Evolutionary conservation across 139 green algal genomes (phyloP).

Genomic region (Chlorella ohadii): DNA sequence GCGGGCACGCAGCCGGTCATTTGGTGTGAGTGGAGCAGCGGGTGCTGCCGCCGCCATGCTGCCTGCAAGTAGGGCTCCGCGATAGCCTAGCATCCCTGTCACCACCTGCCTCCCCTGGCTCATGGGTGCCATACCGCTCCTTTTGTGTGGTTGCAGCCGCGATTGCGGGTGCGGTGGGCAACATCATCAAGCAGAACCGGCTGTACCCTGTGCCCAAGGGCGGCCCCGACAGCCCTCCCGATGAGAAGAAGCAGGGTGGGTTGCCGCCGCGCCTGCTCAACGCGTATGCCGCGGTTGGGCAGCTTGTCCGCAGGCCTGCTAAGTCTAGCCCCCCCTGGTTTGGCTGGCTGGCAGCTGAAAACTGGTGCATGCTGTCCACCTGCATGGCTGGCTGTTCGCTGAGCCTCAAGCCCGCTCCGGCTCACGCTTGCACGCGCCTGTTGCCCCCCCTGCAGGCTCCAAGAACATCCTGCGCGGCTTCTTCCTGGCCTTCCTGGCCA

Average conservation of each 20-base stretch:
- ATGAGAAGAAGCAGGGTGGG: conserved; percentile 56
- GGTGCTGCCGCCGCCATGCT: not conserved
- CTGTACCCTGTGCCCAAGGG: conserved; percentile 50
- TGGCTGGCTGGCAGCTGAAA: too few species aligned
- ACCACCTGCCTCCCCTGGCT: not conserved
- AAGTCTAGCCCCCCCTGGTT: too few species aligned
- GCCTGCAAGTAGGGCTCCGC: not conserved
- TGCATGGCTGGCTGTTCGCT: too few species aligned
- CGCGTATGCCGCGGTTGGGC: too few species aligned
- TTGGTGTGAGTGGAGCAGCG: conserved; percentile 32
- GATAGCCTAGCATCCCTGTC: too few species aligned
- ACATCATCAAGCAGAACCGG: conserved; percentile 63
- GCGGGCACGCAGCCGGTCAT: conserved; percentile 64
- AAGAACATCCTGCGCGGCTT: conserved; percentile 65
- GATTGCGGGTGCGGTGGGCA: conserved; percentile 41
- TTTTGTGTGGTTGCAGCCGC: conserved; percentile 37
- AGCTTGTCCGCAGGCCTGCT: too few species aligned
- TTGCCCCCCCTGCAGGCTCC: conserved; percentile 29
- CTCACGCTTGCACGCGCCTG: too few species aligned
- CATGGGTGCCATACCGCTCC: too few species aligned
- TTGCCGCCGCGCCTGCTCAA: too few species aligned
- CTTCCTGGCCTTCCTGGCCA: conserved; percentile 63
- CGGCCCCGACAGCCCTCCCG: conserved; percentile 28
- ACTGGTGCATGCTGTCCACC: too few species aligned
- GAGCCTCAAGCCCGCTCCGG: too few species aligned